Base-by-base conservation (phyloP, 2,329 filamentous ascomycete species). In the Exophiala oligosperma region DNA sequence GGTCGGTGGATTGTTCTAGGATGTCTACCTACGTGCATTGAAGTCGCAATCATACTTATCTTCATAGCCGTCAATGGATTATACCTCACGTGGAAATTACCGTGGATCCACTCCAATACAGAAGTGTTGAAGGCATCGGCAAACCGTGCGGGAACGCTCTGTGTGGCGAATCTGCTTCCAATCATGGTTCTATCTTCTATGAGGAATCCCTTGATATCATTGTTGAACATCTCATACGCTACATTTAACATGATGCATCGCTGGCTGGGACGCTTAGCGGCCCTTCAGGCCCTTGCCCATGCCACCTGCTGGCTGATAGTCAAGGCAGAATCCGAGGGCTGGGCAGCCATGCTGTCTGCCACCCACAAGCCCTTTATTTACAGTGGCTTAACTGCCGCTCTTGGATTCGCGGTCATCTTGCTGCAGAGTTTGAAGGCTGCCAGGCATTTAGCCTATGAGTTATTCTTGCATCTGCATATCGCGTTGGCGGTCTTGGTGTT, bases 381-480 rank as follows among this genome's bases (percentile, higher is more conserved):
- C 21, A 71, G 68, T 51, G 79, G 79, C n/a, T 66, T 80, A 54
- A 71, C 79, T 64, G 70, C 71, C 56, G 67, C 68, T 17, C 71
- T 83, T 49, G 81, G 83, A 38, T 83, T 96, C 70, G 67, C 84
- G 43, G 71, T 89, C 46, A 79, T 97, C 47, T 69, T 89, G 54
- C 68, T 96, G 52, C 78, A 88, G 28, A 88, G 91, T 8, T 77
- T 89, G 54, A 93, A 91, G 2, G 88, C 92, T 0, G 70, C 99
- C 52, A 87, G 94, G 61, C 92, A 97, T 73, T 92, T 92, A 40
- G 97, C 96, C 72, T 99, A 99, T 77, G 94, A 99, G 76, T 95
- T 91, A 1, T 99, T 99, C 77, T 82, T 97, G 67, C 91, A 90
- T 71, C 75, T 88, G 29, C 94, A 97, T 75, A 92, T 96, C 66